phyloP scores from a whole-genome alignment of 345 rosid genomes.

The Angophora floribunda region DNA sequence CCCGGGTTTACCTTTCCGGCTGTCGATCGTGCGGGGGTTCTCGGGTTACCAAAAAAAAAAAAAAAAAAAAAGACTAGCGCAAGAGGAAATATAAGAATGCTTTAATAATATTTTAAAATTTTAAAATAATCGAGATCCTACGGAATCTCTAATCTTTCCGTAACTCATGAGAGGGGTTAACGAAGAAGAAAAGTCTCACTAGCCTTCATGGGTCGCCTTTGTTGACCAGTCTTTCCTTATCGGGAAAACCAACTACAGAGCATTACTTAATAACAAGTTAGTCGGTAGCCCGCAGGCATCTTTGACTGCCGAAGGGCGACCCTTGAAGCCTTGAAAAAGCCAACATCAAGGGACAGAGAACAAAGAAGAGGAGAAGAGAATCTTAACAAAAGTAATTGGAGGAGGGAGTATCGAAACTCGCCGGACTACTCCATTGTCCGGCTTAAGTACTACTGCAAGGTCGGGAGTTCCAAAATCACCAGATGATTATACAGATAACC shows the following conservation, averaged over 20 bases:
- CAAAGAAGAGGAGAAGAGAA: background rate
- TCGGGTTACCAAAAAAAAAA: too few relatives aligned
- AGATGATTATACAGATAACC: background rate
- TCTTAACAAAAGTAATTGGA: background rate
- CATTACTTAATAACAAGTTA: too few relatives aligned
- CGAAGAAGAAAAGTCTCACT: too few relatives aligned
- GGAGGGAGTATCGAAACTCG: background rate
- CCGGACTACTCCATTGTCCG: background rate
- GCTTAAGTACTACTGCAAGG: background rate
- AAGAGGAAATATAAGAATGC: too few relatives aligned
- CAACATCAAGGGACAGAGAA: background rate
- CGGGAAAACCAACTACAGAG: background rate
- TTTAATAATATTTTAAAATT: too few relatives aligned
- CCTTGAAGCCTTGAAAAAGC: background rate
- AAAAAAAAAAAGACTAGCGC: too few relatives aligned
- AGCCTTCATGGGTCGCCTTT: background rate
- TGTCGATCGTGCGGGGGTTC: too few relatives aligned
- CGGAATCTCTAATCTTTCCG: too few relatives aligned
- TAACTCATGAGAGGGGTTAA: too few relatives aligned
- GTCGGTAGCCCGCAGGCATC: background rate
- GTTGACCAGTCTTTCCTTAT: background rate
- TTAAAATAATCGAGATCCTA: too few relatives aligned
- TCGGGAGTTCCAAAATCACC: background rate
- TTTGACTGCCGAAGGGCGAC: background rate
- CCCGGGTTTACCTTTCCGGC: too few relatives aligned